Evolutionary conservation across 306 rosid genomes (phyloP).

Genomic region (Oxytropis ochrocephala): DNA sequence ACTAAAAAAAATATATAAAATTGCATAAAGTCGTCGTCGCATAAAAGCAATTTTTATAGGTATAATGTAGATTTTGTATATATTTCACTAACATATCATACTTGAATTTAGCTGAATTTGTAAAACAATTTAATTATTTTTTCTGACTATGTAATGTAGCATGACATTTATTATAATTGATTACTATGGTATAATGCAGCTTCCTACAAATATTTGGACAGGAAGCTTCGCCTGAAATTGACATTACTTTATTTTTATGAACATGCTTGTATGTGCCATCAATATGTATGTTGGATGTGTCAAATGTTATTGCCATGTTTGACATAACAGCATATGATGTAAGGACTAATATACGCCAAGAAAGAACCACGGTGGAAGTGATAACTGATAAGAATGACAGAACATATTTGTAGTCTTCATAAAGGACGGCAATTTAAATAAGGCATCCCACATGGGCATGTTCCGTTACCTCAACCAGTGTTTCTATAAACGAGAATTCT

Average conservation of each 20-base stretch:
- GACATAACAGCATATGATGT: neutral
- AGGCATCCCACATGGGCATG: conserved; percentile 31
- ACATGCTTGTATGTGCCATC: neutral
- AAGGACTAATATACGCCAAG: conserved; percentile 17
- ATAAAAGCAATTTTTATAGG: neutral
- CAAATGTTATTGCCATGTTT: neutral
- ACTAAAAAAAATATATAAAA: neutral
- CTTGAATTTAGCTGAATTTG: neutral
- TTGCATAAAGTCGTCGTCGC: neutral
- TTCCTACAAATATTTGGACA: conserved; percentile 13
- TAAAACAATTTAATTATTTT: neutral
- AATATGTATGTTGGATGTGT: conserved; percentile 3
- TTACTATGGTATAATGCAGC: conserved; percentile 12
- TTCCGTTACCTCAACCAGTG: conserved; percentile 17
- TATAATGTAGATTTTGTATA: neutral
- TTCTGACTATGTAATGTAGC: neutral
- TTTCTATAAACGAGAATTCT: conserved; percentile 5
- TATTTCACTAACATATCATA: conserved; percentile 8
- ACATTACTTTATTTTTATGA: neutral
- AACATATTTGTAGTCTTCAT: conserved; percentile 2
- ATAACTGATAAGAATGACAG: conserved; percentile 8
- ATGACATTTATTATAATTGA: neutral
- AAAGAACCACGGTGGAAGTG: conserved; percentile 14
- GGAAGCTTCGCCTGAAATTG: conserved; percentile 12
- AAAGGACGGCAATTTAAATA: conserved; percentile 15